These are phyloP conservation scores for Hamamelis virginiana DNA, from an alignment of 164 flowering plant genomes.

Conservation along the genomic window DNA sequence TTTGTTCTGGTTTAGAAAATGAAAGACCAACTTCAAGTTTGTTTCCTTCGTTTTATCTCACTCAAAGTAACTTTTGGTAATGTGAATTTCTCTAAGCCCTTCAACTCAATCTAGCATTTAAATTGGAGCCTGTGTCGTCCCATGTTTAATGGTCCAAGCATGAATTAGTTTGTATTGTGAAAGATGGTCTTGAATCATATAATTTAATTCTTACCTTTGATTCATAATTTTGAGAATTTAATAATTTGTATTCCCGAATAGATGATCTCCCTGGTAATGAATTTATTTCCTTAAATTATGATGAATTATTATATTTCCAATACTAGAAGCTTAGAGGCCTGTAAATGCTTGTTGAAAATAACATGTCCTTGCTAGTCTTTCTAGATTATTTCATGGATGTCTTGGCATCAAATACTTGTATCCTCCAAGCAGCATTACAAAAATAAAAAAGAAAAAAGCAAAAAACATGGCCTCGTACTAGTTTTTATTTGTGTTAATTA, in stretches of 20 bases:
- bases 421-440: no score
- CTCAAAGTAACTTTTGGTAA: not conserved
- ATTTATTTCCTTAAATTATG: not conserved
- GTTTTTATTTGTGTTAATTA: no score
- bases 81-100: not conserved
- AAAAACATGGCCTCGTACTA: not conserved
- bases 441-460: no score
- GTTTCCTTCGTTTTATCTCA: no score
- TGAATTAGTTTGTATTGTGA: not conserved
- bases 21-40: not conserved
- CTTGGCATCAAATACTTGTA: no score
- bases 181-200: not conserved
- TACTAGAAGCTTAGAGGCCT: not conserved
- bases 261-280: not conserved
- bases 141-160: not conserved
- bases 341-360: not conserved
- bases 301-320: not conserved
- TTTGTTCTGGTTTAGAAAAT: conserved; percentile 7
- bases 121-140: not conserved
- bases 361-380: not conserved
- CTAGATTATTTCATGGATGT: no score
- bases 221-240: not conserved
- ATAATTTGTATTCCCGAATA: not conserved
- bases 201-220: no score
- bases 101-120: not conserved